These are phyloP conservation scores for Ophiosphaerella narmari DNA, from an alignment of 2,329 filamentous ascomycete genomes.

Conservation along the genomic window DNA sequence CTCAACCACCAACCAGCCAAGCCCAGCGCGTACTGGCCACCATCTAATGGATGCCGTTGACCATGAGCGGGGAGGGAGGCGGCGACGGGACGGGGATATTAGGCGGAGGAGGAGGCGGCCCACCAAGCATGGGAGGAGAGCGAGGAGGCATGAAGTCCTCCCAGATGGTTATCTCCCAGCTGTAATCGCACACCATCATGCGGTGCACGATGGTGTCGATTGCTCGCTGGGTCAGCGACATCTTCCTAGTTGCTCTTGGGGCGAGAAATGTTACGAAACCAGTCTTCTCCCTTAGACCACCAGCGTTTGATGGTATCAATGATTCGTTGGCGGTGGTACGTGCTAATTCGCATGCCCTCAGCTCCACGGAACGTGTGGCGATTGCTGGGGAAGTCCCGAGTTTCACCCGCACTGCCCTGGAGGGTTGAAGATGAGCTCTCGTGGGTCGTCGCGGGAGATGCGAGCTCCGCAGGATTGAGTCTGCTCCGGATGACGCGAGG, in stretches of 20 bases:
- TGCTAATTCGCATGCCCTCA: slow-evolving; percentile 26
- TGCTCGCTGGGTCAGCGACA: neutral
- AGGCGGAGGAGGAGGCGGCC: neutral
- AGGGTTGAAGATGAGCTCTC: slow-evolving; percentile 14
- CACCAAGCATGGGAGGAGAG: neutral
- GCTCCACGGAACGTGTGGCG: slow-evolving; percentile 33
- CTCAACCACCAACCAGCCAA: neutral
- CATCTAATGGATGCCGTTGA: neutral
- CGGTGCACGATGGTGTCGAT: neutral
- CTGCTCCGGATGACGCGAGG: slow-evolving; percentile 16
- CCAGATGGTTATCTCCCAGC: neutral
- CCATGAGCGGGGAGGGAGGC: neutral
- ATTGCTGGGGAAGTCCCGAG: slow-evolving; percentile 19
- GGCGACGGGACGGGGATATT: slow-evolving; percentile 1
- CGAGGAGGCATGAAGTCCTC: neutral
- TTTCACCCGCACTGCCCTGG: slow-evolving; percentile 26
- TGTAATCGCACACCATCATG: neutral
- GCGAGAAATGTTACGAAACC: slow-evolving; percentile 19
- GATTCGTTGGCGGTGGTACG: slow-evolving; percentile 26
- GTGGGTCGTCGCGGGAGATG: slow-evolving; percentile 15
- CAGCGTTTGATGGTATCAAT: slow-evolving; percentile 21
- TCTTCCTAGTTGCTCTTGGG: slow-evolving; percentile 2
- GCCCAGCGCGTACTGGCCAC: neutral
- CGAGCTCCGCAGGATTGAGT: slow-evolving; percentile 15
- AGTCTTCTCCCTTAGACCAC: slow-evolving; percentile 28